These are phyloP conservation scores for Haematococcus lacustris DNA, from an alignment of 139 green algal species.

Conservation along the genomic window DNA sequence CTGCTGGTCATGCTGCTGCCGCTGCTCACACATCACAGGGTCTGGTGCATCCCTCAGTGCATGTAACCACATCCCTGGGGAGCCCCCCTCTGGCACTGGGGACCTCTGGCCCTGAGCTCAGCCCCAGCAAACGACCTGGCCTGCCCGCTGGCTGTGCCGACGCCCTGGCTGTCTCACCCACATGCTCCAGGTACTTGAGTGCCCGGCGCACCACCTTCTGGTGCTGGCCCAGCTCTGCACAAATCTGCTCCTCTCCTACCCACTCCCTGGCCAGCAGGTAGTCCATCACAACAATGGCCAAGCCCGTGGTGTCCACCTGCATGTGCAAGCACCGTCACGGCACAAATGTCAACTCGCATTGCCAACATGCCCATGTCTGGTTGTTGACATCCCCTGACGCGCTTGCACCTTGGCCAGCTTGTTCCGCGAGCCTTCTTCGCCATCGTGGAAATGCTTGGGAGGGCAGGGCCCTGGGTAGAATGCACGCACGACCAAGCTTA, in stretches of 20 bases:
- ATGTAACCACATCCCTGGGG: too few species aligned
- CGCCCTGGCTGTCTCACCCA: too few species aligned
- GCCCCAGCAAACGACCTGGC: too few species aligned
- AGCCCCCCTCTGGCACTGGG: too few species aligned
- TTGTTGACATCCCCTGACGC: neutral
- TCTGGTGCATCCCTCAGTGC: too few species aligned
- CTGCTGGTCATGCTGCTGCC: too few species aligned
- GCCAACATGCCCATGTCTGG: constrained; percentile 1
- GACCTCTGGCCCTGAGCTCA: too few species aligned
- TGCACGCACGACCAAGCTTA: constrained; percentile 19
- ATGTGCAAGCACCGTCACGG: neutral
- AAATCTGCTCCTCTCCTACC: constrained; percentile 20
- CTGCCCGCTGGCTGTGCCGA: too few species aligned
- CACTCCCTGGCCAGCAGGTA: constrained; percentile 24
- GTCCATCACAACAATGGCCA: constrained; percentile 31
- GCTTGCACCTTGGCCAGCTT: constrained; percentile 26
- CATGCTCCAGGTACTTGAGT: constrained; percentile 31
- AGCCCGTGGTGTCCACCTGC: constrained; percentile 32
- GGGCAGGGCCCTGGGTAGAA: constrained; percentile 34
- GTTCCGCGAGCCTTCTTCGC: constrained; percentile 4
- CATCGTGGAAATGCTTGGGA: constrained; percentile 13
- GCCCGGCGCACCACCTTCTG: constrained; percentile 23
- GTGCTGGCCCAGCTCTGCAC: constrained; percentile 15
- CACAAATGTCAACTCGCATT: neutral
- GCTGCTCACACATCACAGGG: too few species aligned